Percentiles rank a stretch among this genome's conserved stretches.
These are phyloP conservation scores for Aspergillus biplanus DNA, from an alignment of 495 filamentous ascomycete species.

Conservation along the genomic window DNA sequence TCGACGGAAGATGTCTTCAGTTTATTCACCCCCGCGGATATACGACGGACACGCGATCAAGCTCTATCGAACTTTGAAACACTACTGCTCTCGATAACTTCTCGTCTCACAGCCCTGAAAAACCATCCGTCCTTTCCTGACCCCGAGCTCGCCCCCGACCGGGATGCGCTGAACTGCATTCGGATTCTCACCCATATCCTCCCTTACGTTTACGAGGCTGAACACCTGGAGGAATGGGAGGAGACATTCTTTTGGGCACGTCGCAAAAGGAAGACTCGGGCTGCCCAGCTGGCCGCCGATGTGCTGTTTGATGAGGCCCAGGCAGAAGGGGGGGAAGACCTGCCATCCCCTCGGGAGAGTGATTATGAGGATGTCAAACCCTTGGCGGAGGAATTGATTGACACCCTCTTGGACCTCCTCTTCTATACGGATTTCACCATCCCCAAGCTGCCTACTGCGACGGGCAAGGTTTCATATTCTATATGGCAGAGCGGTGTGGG, in stretches of 20 bases:
- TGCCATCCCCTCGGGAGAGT: conserved; percentile 47
- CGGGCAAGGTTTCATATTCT: conserved; percentile 83
- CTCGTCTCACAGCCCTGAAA: conserved; percentile 77
- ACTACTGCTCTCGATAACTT: conserved; percentile 78
- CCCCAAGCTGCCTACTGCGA: conserved; percentile 64
- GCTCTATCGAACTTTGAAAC: conserved; percentile 91
- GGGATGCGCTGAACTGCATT: conserved; percentile 91
- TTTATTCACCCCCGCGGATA: conserved; percentile 91
- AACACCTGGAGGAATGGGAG: conserved; percentile 85
- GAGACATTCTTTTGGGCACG: conserved; percentile 89
- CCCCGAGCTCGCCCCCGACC: conserved; percentile 83
- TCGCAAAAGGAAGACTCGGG: conserved; percentile 64
- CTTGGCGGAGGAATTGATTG: conserved; percentile 90
- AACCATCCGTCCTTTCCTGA: conserved; percentile 92
- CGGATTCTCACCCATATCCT: conserved; percentile 88
- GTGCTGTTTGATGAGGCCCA: conserved; percentile 84
- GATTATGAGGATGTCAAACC: conserved; percentile 85
- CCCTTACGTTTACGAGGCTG: conserved; percentile 91
- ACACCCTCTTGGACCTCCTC: conserved; percentile 84
- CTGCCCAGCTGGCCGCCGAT: conserved; percentile 61
- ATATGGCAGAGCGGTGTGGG: conserved; percentile 99
- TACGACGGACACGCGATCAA: conserved; percentile 86
- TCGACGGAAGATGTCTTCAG: conserved; percentile 96
- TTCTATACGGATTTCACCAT: conserved; percentile 92
- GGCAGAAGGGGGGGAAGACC: conserved; percentile 50